Percentiles rank a stretch among this genome's conserved stretches.
phyloP scores from a whole-genome alignment of 2,329 filamentous ascomycete genomes.

The Xylariomycetidae sp. region DNA sequence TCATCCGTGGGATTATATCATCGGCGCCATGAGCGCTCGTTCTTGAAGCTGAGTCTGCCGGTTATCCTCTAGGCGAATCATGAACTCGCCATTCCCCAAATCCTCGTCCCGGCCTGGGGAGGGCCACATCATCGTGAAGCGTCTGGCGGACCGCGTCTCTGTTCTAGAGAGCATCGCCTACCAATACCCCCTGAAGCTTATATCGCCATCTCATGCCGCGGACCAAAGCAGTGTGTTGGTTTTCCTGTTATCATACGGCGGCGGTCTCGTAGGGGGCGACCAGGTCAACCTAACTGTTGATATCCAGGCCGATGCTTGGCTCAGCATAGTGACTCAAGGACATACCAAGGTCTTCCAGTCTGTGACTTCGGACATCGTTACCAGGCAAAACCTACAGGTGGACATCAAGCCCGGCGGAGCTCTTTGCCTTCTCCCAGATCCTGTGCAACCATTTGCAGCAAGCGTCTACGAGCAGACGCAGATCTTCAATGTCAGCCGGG shows the following conservation, averaged over 20 bases:
- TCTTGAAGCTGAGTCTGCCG: too few species aligned
- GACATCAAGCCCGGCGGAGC: conserved; percentile 44
- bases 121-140: conserved; percentile 67
- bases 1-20: too few species aligned
- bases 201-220: conserved; percentile 66
- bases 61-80: conserved; percentile 3
- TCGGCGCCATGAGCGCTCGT: too few species aligned
- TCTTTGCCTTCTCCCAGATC: conserved; percentile 74
- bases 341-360: conserved; percentile 97
- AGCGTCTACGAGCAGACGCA: conserved; percentile 84
- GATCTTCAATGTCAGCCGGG: conserved; percentile 57
- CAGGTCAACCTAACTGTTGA: conserved; percentile 66
- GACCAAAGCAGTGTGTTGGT: conserved; percentile 66
- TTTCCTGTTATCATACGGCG: conserved; percentile 90
- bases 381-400: conserved; percentile 51
- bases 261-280: conserved; percentile 86
- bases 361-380: conserved; percentile 45
- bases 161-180: conserved; percentile 72
- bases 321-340: conserved; percentile 66
- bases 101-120: conserved; percentile 70
- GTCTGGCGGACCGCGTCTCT: conserved; percentile 65
- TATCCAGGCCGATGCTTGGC: conserved; percentile 57
- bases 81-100: conserved; percentile 64
- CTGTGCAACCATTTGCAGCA: conserved; percentile 81
- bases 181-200: conserved; percentile 91